These are phyloP conservation scores for Neurospora sp. DNA, from an alignment of 495 filamentous ascomycete species.

Conservation along the genomic window DNA sequence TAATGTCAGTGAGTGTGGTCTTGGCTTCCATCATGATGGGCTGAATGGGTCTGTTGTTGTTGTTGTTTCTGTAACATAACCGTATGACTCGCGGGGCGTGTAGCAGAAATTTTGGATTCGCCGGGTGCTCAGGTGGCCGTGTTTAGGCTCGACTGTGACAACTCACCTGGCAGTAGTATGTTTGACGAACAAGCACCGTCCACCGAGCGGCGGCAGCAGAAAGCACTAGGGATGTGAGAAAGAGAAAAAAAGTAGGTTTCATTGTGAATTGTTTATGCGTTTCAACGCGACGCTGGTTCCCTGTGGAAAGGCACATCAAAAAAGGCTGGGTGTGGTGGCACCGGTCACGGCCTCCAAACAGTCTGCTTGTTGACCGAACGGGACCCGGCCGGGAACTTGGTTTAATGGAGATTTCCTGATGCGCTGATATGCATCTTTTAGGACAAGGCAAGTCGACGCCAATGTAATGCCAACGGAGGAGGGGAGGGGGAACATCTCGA, in stretches of 20 bases:
- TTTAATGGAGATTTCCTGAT: not conserved
- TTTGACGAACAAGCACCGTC: not conserved
- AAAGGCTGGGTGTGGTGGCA: not conserved
- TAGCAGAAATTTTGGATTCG: not conserved
- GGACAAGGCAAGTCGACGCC: not conserved
- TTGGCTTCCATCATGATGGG: not conserved
- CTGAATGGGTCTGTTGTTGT: not conserved
- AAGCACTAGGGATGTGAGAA: not conserved
- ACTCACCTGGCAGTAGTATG: constrained; percentile 1
- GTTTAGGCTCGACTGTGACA: not conserved
- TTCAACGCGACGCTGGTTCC: not conserved
- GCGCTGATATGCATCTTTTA: not conserved
- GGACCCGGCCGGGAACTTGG: not conserved
- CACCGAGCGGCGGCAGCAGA: not conserved
- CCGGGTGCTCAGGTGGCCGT: not conserved
- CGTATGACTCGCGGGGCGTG: not conserved
- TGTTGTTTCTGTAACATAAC: not conserved
- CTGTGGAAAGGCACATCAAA: not conserved
- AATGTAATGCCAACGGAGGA: not conserved
- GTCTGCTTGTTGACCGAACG: not conserved
- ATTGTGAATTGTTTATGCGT: not conserved
- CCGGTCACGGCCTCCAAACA: not conserved
- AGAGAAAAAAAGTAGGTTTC: not conserved
- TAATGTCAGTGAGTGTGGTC: not conserved
- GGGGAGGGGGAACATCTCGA: not conserved